Conservation (phyloP, 331 rosid genomes). For the Quercus tomentella region DNA sequence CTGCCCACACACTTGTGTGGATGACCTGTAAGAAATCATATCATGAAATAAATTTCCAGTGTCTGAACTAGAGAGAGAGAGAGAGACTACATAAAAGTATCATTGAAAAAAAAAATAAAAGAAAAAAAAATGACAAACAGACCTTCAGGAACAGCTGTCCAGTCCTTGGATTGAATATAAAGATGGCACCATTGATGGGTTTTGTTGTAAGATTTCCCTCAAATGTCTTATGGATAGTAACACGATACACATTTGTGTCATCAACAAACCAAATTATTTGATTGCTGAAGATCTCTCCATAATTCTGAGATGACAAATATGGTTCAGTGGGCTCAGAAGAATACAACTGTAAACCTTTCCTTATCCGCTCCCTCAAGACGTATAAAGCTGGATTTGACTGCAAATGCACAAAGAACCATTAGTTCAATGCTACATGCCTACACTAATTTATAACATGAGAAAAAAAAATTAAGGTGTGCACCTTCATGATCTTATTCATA, state of each 20-base stretch:
- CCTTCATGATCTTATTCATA: slow-evolving; percentile 99
- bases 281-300: slow-evolving; percentile 96
- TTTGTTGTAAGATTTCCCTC: slow-evolving; percentile 98
- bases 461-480: slow-evolving; percentile 1
- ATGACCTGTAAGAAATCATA: slow-evolving; percentile 63
- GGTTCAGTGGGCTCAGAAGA: slow-evolving; percentile 99
- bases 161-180: slow-evolving; percentile 96
- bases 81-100: neutral
- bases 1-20: slow-evolving; percentile 99
- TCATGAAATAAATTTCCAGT: slow-evolving; percentile 11
- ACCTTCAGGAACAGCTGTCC: slow-evolving; percentile 96
- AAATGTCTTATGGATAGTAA: slow-evolving; percentile 91
- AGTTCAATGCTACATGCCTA: neutral
- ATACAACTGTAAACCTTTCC: slow-evolving; percentile 95
- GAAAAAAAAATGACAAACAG: neutral
- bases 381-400: slow-evolving; percentile 99
- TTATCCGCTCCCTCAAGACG: slow-evolving; percentile 93
- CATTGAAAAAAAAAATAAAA: neutral
- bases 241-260: slow-evolving; percentile 97
- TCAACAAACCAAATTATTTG: slow-evolving; percentile 99
- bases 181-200: slow-evolving; percentile 96
- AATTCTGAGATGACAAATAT: slow-evolving; percentile 93
- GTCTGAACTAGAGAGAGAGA: neutral
- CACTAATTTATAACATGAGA: neutral
- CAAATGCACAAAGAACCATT: slow-evolving; percentile 14